Percentiles rank a stretch among this genome's conserved stretches.
Evolutionary conservation across 2,329 filamentous ascomycete species (phyloP).

Genomic region (Orbilia javanica): DNA sequence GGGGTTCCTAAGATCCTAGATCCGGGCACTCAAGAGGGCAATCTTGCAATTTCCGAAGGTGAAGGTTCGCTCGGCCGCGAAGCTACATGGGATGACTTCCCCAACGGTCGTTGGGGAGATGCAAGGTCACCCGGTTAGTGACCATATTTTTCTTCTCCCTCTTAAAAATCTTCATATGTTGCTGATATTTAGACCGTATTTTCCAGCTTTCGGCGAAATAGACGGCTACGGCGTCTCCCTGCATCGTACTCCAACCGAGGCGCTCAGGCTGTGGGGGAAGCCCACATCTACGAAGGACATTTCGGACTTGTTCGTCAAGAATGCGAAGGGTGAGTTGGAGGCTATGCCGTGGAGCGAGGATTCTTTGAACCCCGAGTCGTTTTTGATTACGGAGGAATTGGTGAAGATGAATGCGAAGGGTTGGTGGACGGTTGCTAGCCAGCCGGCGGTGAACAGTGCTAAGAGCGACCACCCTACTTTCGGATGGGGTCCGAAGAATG

Average conservation of each 20-base stretch:
- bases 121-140: conserved; percentile 77
- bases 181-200: conserved; percentile 50
- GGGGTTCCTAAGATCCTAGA: conserved; percentile 76
- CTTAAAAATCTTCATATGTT: conserved; percentile 13
- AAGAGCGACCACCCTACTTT: conserved; percentile 81
- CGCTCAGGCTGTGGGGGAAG: conserved; percentile 85
- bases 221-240: conserved; percentile 98
- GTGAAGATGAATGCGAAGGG: conserved; percentile 81
- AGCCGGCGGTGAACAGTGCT: conserved; percentile 90
- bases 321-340: conserved; percentile 81
- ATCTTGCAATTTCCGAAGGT: conserved; percentile 92
- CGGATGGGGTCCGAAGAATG: conserved; percentile 91
- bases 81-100: conserved; percentile 98
- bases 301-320: conserved; percentile 81
- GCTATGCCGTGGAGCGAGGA: conserved; percentile 96
- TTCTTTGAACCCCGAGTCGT: conserved; percentile 84
- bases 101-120: conserved; percentile 95
- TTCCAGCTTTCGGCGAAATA: conserved; percentile 86
- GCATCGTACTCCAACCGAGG: conserved; percentile 87
- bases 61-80: conserved; percentile 89
- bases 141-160: not conserved
- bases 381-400: conserved; percentile 81
- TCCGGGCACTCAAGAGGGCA: conserved; percentile 80
- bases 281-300: conserved; percentile 80
- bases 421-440: conserved; percentile 97